Evolutionary conservation across 495 filamentous ascomycete genomes (phyloP), one percentile per base, ranked within the genome.

Genomic region (Parachaetomium inaequale): DNA sequence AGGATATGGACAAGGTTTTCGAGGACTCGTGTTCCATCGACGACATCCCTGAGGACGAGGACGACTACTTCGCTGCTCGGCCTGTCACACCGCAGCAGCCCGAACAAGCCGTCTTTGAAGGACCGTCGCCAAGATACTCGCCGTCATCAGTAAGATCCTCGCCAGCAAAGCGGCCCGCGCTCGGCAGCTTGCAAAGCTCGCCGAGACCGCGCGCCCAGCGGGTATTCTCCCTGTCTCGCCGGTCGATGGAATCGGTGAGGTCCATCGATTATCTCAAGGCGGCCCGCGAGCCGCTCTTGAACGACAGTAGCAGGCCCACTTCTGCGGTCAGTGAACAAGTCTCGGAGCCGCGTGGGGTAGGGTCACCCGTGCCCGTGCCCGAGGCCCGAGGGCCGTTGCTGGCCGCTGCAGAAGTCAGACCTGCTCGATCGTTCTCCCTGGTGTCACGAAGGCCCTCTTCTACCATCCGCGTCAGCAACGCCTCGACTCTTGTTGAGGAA

Each of bases 11-110:
- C 40, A 76, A 71, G 69, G 64, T 79, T 26, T 79, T 76, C 46
- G 75, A 75, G 49, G 78, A 81, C 59, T 78, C 78, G 4, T 73
- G 76, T 57, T 74, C 71, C 14, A 69, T 79, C 29, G 70, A 78
- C 31, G 75, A 76, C 55, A 68, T 68, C 50, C 59, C 65, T 4
- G 75, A 75, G 14, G 65, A 73, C 23, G 66, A 74, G 11, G 54
- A 68, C 26, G 45, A 29, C 28, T 55, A 63, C 28, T 28, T 61
- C 11, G 21, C 28, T 10, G n/a, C 31, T 1, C 63, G 49, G 19
- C 63, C 63, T 17, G 21, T 54, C 11, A 66, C 59, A 0, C 59
- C 63, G 10, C 28, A 34, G 36, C 47, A 55, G 21, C 51, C 43
- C 19, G 59, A 51, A 14, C 55, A 43, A 19, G 7, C 59, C 17